These are phyloP conservation scores for Trametes punicea DNA, from an alignment of 768 basidiomycete species.

Conservation along the genomic window DNA sequence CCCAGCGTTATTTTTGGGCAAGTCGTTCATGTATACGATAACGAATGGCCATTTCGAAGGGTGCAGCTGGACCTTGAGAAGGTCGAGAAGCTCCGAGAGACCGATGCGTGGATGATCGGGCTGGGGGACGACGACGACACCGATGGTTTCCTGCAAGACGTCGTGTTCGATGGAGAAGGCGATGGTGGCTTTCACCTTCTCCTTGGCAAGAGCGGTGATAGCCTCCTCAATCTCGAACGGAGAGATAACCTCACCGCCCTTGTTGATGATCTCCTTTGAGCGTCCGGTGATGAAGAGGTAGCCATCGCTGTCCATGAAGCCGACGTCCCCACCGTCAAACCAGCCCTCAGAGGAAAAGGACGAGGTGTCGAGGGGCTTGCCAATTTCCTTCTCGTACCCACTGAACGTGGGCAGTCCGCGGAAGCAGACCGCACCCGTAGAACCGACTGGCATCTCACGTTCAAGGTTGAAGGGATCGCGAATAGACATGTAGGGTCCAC, in stretches of 20 bases:
- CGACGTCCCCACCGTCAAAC: constrained; percentile 51
- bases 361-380: constrained; percentile 42
- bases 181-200: constrained; percentile 39
- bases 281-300: constrained; percentile 52
- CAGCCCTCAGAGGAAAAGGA: constrained; percentile 48
- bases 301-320: constrained; percentile 45
- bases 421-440: constrained; percentile 51
- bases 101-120: constrained; percentile 36
- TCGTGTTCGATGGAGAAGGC: constrained; percentile 47
- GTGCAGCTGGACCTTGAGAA: constrained; percentile 43
- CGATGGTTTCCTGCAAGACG: constrained; percentile 46
- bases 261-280: constrained; percentile 58
- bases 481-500: constrained; percentile 46
- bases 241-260: constrained; percentile 59
- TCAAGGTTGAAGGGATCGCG: constrained; percentile 37
- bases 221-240: constrained; percentile 63
- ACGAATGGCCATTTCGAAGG: constrained; percentile 50
- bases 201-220: constrained; percentile 40
- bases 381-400: constrained; percentile 47
- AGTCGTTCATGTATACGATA: constrained; percentile 43
- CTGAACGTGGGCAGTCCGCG: constrained; percentile 52
- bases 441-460: constrained; percentile 36
- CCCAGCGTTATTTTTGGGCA: constrained; percentile 47
- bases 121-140: constrained; percentile 40
- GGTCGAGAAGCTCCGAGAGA: constrained; percentile 40